Percentiles rank a stretch among this genome's conserved stretches.
phyloP scores from a whole-genome alignment of 495 filamentous ascomycete species.

The Antarctomyces pellizariae region DNA sequence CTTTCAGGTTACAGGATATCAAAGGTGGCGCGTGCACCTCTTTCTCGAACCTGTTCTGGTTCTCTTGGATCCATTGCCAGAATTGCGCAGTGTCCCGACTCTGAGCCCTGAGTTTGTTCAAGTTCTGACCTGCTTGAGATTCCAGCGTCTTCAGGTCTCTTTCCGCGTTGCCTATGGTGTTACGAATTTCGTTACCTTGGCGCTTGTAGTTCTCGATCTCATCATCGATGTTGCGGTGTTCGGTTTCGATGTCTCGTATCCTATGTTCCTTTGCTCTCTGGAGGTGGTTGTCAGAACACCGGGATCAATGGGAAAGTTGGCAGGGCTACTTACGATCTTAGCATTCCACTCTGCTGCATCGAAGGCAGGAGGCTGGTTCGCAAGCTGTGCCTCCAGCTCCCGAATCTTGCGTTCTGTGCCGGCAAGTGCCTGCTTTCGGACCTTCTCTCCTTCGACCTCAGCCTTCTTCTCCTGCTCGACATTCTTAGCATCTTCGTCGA shows the following conservation, averaged over 20 bases:
- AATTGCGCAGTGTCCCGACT: conserved; percentile 39
- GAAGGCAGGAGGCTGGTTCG: conserved; percentile 23
- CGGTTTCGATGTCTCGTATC: conserved; percentile 19
- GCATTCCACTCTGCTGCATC: conserved; percentile 26
- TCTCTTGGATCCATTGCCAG: conserved; percentile 59
- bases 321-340: conserved; percentile 26
- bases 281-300: conserved; percentile 5
- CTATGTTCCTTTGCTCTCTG: conserved; percentile 24
- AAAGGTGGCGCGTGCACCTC: conserved; percentile 71
- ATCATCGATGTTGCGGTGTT: conserved; percentile 13
- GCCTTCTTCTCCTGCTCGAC: conserved; percentile 28
- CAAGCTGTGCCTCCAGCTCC: conserved; percentile 19
- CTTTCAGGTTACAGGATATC: conserved; percentile 58
- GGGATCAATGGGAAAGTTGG: not conserved
- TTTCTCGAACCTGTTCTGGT: conserved; percentile 49
- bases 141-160: conserved; percentile 34
- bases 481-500: conserved; percentile 30
- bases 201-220: conserved; percentile 14
- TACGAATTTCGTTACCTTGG: conserved; percentile 9
- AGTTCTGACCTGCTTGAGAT: conserved; percentile 55
- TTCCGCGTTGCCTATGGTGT: conserved; percentile 17
- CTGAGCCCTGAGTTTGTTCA: conserved; percentile 29
- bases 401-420: conserved; percentile 20
- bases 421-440: conserved; percentile 26
- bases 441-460: conserved; percentile 26